These are phyloP conservation scores for Pisolithus tinctorius DNA, from an alignment of 768 basidiomycete species.

Conservation along the genomic window DNA sequence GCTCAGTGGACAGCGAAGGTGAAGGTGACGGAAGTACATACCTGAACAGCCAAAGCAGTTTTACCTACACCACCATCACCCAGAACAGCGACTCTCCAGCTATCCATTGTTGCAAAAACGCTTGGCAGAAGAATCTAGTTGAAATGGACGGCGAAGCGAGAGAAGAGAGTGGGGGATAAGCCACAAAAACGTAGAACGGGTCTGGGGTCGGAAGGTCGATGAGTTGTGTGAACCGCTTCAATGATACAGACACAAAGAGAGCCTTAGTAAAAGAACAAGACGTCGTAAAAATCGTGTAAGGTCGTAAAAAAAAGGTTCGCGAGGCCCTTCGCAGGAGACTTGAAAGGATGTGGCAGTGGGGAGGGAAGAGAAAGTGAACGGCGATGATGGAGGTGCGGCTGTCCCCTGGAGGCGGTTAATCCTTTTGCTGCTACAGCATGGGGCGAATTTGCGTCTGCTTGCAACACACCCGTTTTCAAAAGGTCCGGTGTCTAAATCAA, in stretches of 20 bases:
- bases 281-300: constrained; percentile 65
- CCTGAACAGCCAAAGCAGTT: constrained; percentile 94
- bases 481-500: constrained; percentile 8
- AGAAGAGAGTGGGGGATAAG: constrained; percentile 15
- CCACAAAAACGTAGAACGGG: constrained; percentile 1
- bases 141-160: constrained; percentile 15
- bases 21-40: constrained; percentile 28
- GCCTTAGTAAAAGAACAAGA: constrained; percentile 29
- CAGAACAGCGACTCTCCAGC: constrained; percentile 92
- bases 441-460: constrained; percentile 20
- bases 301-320: constrained; percentile 48
- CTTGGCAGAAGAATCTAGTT: constrained; percentile 14
- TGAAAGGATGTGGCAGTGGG: constrained; percentile 15
- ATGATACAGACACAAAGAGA: constrained; percentile 34
- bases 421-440: constrained; percentile 23
- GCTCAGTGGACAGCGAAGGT: constrained; percentile 7
- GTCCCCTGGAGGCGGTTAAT: constrained; percentile 28
- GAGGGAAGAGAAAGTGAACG: constrained; percentile 23
- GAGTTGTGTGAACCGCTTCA: constrained; percentile 15
- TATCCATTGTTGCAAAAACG: constrained; percentile 57
- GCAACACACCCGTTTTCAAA: constrained; percentile 12
- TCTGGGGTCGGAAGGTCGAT: constrained; percentile 19
- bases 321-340: constrained; percentile 20
- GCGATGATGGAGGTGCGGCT: constrained; percentile 26
- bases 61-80: constrained; percentile 98